phyloP scores from a whole-genome alignment of 2,329 filamentous ascomycete genomes.

The Aspergillus niger region DNA sequence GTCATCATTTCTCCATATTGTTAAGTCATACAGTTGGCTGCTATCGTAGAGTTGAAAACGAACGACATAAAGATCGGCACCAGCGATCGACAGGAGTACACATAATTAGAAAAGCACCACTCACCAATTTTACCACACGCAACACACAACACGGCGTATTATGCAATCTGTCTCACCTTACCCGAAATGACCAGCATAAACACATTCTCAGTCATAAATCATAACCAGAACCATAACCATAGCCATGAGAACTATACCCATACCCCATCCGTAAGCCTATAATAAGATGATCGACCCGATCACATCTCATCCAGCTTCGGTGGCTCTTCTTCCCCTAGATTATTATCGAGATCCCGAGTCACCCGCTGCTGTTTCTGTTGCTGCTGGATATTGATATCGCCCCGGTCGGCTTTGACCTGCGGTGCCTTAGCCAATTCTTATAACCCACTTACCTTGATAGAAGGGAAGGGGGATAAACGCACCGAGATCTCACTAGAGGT shows the following conservation, averaged over 20 bases:
- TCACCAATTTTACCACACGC: neutral
- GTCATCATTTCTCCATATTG: neutral
- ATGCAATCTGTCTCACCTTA: neutral
- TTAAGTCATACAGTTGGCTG: neutral
- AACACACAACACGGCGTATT: neutral
- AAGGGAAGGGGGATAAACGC: neutral
- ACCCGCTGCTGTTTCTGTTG: neutral
- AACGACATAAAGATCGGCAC: neutral
- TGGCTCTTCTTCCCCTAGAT: constrained; percentile 9
- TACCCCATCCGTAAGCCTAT: neutral
- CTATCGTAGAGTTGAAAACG: neutral
- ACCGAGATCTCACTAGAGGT: constrained; percentile 17
- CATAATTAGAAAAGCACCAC: neutral
- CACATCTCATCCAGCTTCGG: constrained; percentile 18
- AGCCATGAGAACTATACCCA: neutral
- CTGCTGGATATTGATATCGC: constrained; percentile 13
- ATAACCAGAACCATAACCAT: neutral
- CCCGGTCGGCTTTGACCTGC: constrained; percentile 21
- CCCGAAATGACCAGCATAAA: neutral
- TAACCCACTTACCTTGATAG: too few relatives aligned
- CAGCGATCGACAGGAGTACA: neutral
- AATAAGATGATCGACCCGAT: neutral
- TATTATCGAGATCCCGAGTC: constrained; percentile 10
- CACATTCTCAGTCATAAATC: neutral
- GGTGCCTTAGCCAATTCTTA: neutral